Base-by-base conservation (phyloP, 2,329 filamentous ascomycete genomes). In the Claviceps maximensis region DNA sequence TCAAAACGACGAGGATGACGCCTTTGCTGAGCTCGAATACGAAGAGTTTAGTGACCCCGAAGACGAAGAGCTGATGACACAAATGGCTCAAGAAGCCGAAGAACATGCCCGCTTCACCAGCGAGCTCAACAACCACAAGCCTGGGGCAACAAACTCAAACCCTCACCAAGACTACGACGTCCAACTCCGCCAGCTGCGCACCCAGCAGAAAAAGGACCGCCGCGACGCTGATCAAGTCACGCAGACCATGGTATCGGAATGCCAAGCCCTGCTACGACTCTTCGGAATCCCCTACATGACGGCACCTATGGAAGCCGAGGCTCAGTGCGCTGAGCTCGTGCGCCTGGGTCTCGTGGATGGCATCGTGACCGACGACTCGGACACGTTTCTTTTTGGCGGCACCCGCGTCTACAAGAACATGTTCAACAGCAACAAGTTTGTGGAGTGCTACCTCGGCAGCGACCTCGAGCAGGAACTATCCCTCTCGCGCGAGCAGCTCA, bases 401-500 rank as follows among this genome's bases (percentile, higher is more conserved):
- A 98, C 89, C 0, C 79, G 91, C 19, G 86, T 98, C 23, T 98
- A 98, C 76, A 98, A 98, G 69, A 98, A 98, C 73, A 95, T 98
- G 89, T 98, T 98, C 75, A 98, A 96, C 69, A 85, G 89, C 61
- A 93, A 93, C 67, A 98, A 98, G 66, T 95, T 89, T 61, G 93
- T 98, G 44, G 93, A 98, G 70, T 97, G 93, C 69, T 98, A 97
- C 65, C 78, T 98, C 10, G 72, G 83, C 2, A 75, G 74, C 0
- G 93, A 98, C 62, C 74, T 98, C 0, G 88, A 95, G 62, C 86
- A 86, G 60, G 94, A 98, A 61, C 84, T 96, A 57, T 88, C 87
- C 0, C 79, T 98, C 0, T 85, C 87, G 3, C 82, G 91, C n/a
- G 77, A 85, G 52, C 88, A 91, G 62, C 81, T 98, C 51, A 95